phyloP scores from a whole-genome alignment of 2,329 filamentous ascomycete genomes.

The Paradendryphiella salina region DNA sequence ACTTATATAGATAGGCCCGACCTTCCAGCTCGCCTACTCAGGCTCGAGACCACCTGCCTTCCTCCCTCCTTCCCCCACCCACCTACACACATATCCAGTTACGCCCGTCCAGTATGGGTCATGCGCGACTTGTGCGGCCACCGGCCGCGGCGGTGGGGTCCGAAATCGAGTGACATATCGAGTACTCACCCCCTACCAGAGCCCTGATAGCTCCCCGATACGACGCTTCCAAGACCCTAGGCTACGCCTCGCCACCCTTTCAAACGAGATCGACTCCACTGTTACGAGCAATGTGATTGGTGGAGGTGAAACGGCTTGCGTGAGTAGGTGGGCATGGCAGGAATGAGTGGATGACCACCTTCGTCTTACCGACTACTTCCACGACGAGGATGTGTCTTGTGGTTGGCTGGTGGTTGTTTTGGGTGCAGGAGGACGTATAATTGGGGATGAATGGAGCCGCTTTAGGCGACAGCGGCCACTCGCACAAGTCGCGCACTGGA shows the following conservation, averaged over 20 bases:
- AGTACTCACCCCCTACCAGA: not conserved
- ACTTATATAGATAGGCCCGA: constrained; percentile 19
- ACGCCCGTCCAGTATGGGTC: not conserved
- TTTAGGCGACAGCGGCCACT: constrained; percentile 1
- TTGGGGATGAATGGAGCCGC: constrained; percentile 4
- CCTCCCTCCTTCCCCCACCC: not conserved
- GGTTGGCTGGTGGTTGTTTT: no score
- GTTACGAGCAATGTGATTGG: not conserved
- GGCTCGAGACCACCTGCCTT: no score
- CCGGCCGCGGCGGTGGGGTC: constrained; percentile 2
- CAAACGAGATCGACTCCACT: not conserved
- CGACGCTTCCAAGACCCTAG: not conserved
- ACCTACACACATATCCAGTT: not conserved
- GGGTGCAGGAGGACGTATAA: not conserved
- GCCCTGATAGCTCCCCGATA: not conserved
- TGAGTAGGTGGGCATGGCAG: not conserved
- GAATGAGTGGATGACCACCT: not conserved
- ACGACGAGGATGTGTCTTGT: no score
- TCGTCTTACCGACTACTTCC: no score
- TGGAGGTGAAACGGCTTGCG: not conserved
- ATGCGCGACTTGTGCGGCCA: constrained; percentile 10
- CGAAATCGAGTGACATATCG: constrained; percentile 12
- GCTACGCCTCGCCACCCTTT: not conserved
- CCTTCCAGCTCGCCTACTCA: not conserved
- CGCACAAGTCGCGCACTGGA: constrained; percentile 8